These are phyloP conservation scores for Pythium myriotylum DNA, from an alignment of 352 stramenopile species.

Conservation along the genomic window DNA sequence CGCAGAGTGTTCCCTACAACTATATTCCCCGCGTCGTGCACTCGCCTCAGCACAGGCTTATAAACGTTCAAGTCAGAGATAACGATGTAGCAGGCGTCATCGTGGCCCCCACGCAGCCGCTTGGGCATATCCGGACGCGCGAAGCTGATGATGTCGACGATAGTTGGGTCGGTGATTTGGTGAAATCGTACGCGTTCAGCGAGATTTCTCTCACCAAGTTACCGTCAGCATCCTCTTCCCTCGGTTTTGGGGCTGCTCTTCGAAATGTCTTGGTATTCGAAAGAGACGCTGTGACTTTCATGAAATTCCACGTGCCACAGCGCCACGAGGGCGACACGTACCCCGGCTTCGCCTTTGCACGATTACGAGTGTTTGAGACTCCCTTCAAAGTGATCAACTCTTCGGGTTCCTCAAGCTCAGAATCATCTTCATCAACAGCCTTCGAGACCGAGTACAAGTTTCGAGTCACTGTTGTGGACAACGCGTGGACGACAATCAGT, in stretches of 20 bases:
- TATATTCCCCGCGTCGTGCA: slow-evolving; percentile 49
- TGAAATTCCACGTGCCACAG: slow-evolving; percentile 72
- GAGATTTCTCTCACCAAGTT: slow-evolving; percentile 42
- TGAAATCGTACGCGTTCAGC: slow-evolving; percentile 52
- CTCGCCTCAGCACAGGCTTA: slow-evolving; percentile 40
- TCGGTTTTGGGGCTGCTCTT: slow-evolving; percentile 21
- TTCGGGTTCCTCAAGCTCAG: neutral
- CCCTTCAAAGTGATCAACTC: slow-evolving; percentile 73
- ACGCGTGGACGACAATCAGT: slow-evolving; percentile 41
- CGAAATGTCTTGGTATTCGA: slow-evolving; percentile 55
- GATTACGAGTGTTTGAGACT: slow-evolving; percentile 53
- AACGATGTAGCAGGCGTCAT: slow-evolving; percentile 52
- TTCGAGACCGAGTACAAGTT: slow-evolving; percentile 54
- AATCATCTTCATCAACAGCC: slow-evolving; percentile 7
- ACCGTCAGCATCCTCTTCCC: neutral
- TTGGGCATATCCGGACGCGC: slow-evolving; percentile 35
- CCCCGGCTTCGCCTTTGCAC: slow-evolving; percentile 33
- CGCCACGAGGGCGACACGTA: slow-evolving; percentile 51
- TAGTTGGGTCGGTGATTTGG: slow-evolving; percentile 59
- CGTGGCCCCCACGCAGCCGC: slow-evolving; percentile 44
- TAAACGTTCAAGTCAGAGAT: slow-evolving; percentile 58
- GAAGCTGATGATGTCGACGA: slow-evolving; percentile 41
- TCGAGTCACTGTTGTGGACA: slow-evolving; percentile 52
- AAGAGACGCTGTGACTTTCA: slow-evolving; percentile 41
- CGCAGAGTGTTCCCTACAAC: slow-evolving; percentile 59